A percentile compares a stretch with the other conserved stretches of the same genome.
Evolutionary conservation across 192 early-diverging fungal species (phyloP).

Genomic region (Rhizophagus clarus): DNA sequence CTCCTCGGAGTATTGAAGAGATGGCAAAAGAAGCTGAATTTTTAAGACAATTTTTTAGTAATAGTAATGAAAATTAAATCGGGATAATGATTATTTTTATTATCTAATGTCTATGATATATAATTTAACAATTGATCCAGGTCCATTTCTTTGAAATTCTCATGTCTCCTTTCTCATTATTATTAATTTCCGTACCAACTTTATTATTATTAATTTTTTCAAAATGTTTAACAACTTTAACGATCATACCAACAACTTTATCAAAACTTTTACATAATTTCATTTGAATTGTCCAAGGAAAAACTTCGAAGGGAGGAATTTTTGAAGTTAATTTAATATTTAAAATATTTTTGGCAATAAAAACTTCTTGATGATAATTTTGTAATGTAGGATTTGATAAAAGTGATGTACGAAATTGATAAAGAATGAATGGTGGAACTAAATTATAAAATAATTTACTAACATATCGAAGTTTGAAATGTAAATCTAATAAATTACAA

Average conservation of each 20-base stretch:
- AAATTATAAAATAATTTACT: background rate
- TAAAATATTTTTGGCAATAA: background rate
- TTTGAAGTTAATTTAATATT: background rate
- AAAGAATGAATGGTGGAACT: background rate
- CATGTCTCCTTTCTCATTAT: background rate
- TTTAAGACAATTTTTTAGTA: slow-evolving; percentile 23
- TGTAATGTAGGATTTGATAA: background rate
- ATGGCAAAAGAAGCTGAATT: slow-evolving; percentile 73
- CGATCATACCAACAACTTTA: background rate
- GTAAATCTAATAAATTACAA: background rate
- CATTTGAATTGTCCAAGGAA: background rate
- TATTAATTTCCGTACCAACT: background rate
- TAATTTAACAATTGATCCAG: background rate
- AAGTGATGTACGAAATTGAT: background rate
- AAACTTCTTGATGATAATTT: background rate
- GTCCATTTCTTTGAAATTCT: background rate
- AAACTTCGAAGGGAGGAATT: background rate
- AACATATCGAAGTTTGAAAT: background rate
- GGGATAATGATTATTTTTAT: background rate
- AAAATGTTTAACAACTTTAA: background rate
- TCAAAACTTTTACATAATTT: background rate
- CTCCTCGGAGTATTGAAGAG: slow-evolving; percentile 70
- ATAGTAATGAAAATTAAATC: background rate
- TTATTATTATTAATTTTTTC: background rate
- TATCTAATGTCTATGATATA: no score